Conservation (phyloP, 495 filamentous ascomycete genomes). For the Cercophora newfieldiana region DNA sequence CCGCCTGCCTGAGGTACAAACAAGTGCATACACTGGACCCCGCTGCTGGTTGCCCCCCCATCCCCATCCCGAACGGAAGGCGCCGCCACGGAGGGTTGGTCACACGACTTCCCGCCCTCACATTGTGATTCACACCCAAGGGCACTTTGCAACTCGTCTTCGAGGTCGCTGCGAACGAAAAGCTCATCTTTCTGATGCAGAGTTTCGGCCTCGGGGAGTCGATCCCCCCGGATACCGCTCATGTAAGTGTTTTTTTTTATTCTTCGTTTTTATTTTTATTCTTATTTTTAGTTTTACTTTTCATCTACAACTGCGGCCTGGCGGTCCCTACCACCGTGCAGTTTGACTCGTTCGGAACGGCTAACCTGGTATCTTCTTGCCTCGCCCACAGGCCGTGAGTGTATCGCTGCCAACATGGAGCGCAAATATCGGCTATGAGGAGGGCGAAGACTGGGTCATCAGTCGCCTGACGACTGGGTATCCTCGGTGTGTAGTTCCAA, state of each 20-base stretch:
- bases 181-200: constrained; percentile 32
- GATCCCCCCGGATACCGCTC: constrained; percentile 61
- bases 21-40: neutral
- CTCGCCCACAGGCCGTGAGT: constrained; percentile 73
- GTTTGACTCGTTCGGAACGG: neutral
- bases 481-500: constrained; percentile 60
- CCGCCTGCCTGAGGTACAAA: neutral
- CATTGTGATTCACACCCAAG: neutral
- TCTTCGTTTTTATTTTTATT: neutral
- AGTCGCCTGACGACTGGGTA: constrained; percentile 87
- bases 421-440: constrained; percentile 88
- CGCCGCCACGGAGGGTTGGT: neutral
- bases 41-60: neutral
- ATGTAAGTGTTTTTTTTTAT: constrained; percentile 46
- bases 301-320: too few species aligned
- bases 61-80: neutral
- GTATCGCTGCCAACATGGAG: constrained; percentile 95
- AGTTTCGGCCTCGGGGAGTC: constrained; percentile 53
- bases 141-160: neutral
- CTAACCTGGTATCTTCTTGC: neutral
- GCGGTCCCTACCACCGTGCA: too few species aligned
- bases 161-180: neutral
- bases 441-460: constrained; percentile 84
- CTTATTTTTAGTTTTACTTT: neutral
- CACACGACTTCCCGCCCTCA: neutral